phyloP scores from a whole-genome alignment of 2,329 filamentous ascomycete species.

The Venturia carpophila region DNA sequence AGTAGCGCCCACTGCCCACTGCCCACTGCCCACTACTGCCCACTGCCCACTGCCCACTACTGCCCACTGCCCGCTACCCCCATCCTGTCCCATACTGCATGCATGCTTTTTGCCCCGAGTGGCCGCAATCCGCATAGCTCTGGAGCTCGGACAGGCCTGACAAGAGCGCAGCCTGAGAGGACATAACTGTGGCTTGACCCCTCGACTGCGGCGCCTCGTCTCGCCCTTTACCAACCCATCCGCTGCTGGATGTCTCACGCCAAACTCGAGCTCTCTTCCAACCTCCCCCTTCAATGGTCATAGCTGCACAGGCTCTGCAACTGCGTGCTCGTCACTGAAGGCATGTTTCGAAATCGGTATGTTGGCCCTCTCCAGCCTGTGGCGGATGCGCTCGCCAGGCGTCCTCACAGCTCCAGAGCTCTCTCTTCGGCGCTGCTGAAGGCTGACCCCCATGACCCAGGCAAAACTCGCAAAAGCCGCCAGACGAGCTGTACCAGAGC shows the following conservation, averaged over 20 bases:
- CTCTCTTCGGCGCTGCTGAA: background rate
- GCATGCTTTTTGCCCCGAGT: conserved; percentile 7
- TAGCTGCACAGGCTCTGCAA: background rate
- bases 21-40: too few species aligned
- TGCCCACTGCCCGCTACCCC: background rate
- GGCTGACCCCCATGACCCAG: conserved; percentile 34
- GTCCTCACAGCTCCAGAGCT: background rate
- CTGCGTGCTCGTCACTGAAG: conserved; percentile 12
- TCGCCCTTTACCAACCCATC: background rate
- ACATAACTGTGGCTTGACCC: conserved; percentile 13
- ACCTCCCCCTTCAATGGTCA: background rate
- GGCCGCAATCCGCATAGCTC: background rate
- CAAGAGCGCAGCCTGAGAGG: background rate
- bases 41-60: too few species aligned
- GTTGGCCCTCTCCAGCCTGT: conserved; percentile 22
- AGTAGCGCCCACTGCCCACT: too few species aligned
- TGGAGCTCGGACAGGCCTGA: conserved; percentile 7
- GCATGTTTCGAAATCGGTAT: conserved; percentile 44
- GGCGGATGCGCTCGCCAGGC: background rate
- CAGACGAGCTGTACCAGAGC: conserved; percentile 72
- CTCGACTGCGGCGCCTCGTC: conserved; percentile 3
- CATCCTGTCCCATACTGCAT: conserved; percentile 2
- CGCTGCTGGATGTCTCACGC: conserved; percentile 14
- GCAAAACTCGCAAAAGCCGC: conserved; percentile 76
- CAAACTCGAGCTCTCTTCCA: conserved; percentile 36